A percentile compares a stretch with the other conserved stretches of the same genome.
Conservation (phyloP, 1,284 basidiomycete genomes). For the Sporisorium scitamineum region DNA sequence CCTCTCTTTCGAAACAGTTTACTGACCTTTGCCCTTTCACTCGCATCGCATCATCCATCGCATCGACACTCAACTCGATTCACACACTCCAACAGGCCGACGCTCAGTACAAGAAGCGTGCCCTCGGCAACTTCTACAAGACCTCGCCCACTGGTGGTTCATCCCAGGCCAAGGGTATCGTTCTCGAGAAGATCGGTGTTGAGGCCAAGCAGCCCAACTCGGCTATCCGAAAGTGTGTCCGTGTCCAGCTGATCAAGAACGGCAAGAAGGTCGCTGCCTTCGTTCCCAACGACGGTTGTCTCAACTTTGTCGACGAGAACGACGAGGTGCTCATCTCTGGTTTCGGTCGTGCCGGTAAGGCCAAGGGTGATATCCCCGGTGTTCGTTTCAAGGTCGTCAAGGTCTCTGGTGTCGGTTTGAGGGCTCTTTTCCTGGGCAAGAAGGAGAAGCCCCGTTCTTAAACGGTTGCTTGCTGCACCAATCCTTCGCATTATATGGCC, state of each 20-base stretch:
- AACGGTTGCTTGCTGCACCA: constrained; percentile 11
- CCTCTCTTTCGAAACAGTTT: not conserved
- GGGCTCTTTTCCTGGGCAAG: constrained; percentile 63
- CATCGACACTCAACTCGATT: not conserved
- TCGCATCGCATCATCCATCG: not conserved
- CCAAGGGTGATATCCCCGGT: constrained; percentile 88
- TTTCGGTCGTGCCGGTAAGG: constrained; percentile 99
- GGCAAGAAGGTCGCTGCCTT: constrained; percentile 83
- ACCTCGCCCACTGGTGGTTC: constrained; percentile 99
- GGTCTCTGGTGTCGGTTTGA: constrained; percentile 96
- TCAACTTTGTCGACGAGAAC: constrained; percentile 93
- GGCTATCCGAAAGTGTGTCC: constrained; percentile 99
- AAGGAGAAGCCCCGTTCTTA: constrained; percentile 68
- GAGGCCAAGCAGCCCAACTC: constrained; percentile 99
- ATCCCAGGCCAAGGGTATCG: constrained; percentile 99
- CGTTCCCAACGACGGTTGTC: constrained; percentile 89
- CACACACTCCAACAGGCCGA: constrained; percentile 80
- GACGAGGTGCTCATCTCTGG: constrained; percentile 99
- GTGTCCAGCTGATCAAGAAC: constrained; percentile 99
- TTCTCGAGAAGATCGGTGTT: constrained; percentile 94
- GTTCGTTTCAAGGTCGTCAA: constrained; percentile 99
- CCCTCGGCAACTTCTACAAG: constrained; percentile 99
- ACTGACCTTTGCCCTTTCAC: constrained; percentile 14
- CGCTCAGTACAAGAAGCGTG: constrained; percentile 99
- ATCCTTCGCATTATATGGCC: constrained; percentile 2